Base-by-base conservation (phyloP, 352 stramenopile genomes). In the Globisporangium uncinulatum region DNA sequence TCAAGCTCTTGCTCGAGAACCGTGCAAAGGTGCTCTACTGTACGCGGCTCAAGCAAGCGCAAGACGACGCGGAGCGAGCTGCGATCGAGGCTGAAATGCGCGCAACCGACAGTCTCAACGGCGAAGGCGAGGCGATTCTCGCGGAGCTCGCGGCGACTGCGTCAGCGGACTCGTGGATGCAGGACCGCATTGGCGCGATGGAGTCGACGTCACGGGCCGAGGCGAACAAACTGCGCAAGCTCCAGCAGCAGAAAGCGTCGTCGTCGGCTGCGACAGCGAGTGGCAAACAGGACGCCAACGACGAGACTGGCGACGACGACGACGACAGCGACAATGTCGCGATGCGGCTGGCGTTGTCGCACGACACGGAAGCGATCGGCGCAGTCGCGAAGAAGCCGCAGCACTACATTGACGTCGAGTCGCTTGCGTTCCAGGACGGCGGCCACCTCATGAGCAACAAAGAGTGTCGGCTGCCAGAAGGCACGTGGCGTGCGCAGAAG, bases 361-460 rank as follows among this genome's bases (percentile, higher is more conserved):
- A 74, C 70, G 84, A 32, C 67, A 79, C 13, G 31, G 31, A 53
- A 20, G 49, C 37, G 4, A 34, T 34, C n/a, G 67, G 53, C 34
- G 72, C 65, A 11, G 41, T 51, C 5, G 65, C 71, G 29, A 90
- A 80, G 53, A 91, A 87, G 51, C 76, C 78, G 54, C 69, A 87
- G 65, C 82, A 82, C 21, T 96, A 97, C 52, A 83, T 99, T 3
- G 94, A 99, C 65, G 76, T 99, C 15, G 86, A 98, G 41, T 87
- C 89, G 15, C 80, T 99, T 0, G 84, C 83, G 8, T 99, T 99
- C 67, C 73, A 87, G 36, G 90, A 99, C 52, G 97, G 95, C 31
- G 87, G 94, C 0, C 96, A 99, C 59, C 83, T 97, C 21, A 99
- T 99, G 96, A 99, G 87, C 65, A 99, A 99, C 76, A 98, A 98